These are phyloP conservation scores for Pyrenophora tritici-repentis DNA, from an alignment of 2,329 filamentous ascomycete species.

Conservation along the genomic window DNA sequence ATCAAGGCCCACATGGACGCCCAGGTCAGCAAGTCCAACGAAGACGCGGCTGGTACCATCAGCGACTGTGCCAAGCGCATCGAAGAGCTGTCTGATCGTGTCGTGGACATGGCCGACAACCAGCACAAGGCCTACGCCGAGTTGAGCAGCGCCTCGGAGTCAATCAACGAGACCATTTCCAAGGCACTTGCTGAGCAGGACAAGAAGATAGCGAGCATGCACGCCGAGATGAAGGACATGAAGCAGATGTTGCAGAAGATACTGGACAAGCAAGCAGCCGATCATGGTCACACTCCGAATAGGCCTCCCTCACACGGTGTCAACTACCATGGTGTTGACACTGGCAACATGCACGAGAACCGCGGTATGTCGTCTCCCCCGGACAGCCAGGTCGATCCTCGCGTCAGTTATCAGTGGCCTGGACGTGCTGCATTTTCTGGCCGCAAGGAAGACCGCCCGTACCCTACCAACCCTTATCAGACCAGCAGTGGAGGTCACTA, in stretches of 20 bases:
- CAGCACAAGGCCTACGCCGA: constrained; percentile 25
- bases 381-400: constrained; percentile 23
- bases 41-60: constrained; percentile 7
- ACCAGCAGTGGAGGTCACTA: constrained; percentile 20
- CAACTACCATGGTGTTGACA: constrained; percentile 26
- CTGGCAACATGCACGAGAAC: constrained; percentile 14
- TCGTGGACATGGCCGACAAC: constrained; percentile 15
- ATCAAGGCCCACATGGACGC: constrained; percentile 31
- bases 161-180: constrained; percentile 34
- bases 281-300: constrained; percentile 4
- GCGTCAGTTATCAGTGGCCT: constrained; percentile 24
- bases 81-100: constrained; percentile 6
- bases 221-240: constrained; percentile 33
- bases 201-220: constrained; percentile 30
- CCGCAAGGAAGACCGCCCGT: constrained; percentile 29
- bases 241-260: constrained; percentile 31
- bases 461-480: constrained; percentile 31
- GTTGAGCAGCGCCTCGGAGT: constrained; percentile 33
- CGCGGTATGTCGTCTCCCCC: constrained; percentile 12
- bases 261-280: constrained; percentile 21
- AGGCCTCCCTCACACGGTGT: constrained; percentile 28
- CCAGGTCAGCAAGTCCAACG: too few relatives aligned
- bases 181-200: constrained; percentile 29
- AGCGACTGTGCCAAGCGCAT: constrained; percentile 28
- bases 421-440: constrained; percentile 15